Evolutionary conservation across 768 basidiomycete species (phyloP), one percentile per base, ranked within the genome.

Genomic region (Leccinum truebloodii): DNA sequence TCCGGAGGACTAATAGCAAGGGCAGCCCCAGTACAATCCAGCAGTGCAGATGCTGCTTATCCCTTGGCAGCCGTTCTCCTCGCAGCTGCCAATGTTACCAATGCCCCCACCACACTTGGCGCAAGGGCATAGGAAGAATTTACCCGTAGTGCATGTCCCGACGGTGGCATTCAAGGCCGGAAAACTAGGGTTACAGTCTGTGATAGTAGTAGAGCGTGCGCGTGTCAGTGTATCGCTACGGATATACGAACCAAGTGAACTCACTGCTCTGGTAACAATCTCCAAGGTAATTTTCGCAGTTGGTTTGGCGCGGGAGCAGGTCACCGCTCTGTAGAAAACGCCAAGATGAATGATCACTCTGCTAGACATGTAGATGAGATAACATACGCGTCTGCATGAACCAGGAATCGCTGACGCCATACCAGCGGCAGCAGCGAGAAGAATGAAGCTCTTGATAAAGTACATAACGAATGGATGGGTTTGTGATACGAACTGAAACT

Each of bases 21-120:
- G 51, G 34, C 59, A 54, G 3, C 44, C 52, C 24, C 39, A 26
- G 46, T 30, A 61, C 0, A 20, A n/a, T 12, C 60, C 59, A n/a
- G 34, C 2, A 16, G 44, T 49, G 20, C 44, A 61, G 28, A 26
- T 0, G 35, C 52, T 35, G 1, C 44, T 13, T 13, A 13, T 32
- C n/a, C 52, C 52, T 30, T 20, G n/a, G 35, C 59, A 61, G 8
- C 35, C 59, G 2, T 51, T 41, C 2, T 7, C 32, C 5, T 28
- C 7, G 22, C 46, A 60, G 2, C 16, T n/a, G 2, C 49, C 37
- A 6, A 32, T 4, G 16, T 50, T 24, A 7, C 14, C 24, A 14
- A 1, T 2, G 3, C 52, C 28, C 37, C 44, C 32, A 6, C 52
- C 59, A 16, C 52, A 62, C 48, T 62, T 54, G 52, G 30, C 20